Evolutionary conservation across 2,329 filamentous ascomycete genomes (phyloP).

Genomic region (Exophiala viscosa): DNA sequence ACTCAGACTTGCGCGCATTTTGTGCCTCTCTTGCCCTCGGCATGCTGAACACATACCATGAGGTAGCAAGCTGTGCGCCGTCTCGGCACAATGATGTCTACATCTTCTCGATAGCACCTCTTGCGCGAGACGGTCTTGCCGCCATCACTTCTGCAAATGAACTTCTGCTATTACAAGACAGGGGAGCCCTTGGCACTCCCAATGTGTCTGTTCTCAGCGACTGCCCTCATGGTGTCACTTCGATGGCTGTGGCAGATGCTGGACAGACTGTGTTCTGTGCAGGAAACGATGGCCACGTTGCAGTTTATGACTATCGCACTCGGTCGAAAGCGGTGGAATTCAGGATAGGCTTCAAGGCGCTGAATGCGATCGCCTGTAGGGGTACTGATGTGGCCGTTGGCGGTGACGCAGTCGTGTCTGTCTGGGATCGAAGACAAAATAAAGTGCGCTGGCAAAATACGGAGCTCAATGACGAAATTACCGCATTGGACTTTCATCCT

Average conservation of each 20-base stretch:
- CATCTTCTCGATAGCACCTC: conserved; percentile 25
- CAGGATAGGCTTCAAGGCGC: conserved; percentile 16
- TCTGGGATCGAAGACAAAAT: conserved; percentile 36
- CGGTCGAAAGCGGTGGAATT: conserved; percentile 14
- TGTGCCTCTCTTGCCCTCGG: not conserved
- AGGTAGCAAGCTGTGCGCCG: conserved; percentile 16
- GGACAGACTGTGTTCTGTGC: conserved; percentile 21
- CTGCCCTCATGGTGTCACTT: conserved; percentile 18
- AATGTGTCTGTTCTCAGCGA: conserved; percentile 4
- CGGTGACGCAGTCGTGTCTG: conserved; percentile 24
- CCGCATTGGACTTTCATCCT: conserved; percentile 54
- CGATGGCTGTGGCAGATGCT: conserved; percentile 18
- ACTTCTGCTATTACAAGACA: conserved; percentile 22
- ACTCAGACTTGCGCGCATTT: too few species aligned
- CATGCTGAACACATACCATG: conserved; percentile 15
- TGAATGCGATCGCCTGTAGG: conserved; percentile 18
- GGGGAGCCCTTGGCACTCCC: conserved; percentile 10
- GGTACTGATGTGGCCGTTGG: conserved; percentile 24
- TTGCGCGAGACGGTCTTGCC: conserved; percentile 18
- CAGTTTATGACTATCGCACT: conserved; percentile 25
- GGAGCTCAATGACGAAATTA: conserved; percentile 58
- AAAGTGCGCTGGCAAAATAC: conserved; percentile 29
- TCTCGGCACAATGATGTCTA: conserved; percentile 24
- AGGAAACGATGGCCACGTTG: conserved; percentile 23
- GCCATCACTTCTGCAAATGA: conserved; percentile 28